A percentile compares a stretch with the other conserved stretches of the same genome.
phyloP scores from a whole-genome alignment of 2,329 filamentous ascomycete species.

The Pyrenochaeta sp. region DNA sequence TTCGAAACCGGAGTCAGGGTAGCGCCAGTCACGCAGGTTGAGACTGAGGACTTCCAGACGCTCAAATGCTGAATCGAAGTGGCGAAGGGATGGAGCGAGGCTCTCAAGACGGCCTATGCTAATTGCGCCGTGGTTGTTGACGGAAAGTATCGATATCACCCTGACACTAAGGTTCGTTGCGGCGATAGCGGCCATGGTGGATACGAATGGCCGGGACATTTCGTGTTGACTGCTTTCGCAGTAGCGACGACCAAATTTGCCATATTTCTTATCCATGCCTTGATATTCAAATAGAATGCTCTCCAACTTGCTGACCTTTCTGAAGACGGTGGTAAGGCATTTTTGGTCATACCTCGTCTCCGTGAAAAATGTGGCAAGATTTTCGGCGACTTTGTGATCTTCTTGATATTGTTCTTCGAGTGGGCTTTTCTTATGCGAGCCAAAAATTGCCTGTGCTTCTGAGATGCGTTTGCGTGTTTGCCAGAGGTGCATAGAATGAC shows the following conservation, averaged over 20 bases:
- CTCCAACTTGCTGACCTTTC: constrained; percentile 9
- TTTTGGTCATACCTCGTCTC: constrained; percentile 37
- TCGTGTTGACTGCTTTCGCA: constrained; percentile 36
- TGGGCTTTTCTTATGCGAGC: not conserved
- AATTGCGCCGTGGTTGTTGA: constrained; percentile 22
- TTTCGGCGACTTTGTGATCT: constrained; percentile 15
- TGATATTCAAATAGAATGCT: constrained; percentile 18
- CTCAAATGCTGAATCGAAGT: constrained; percentile 22
- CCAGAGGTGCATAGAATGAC: constrained; percentile 34
- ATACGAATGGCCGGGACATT: constrained; percentile 39
- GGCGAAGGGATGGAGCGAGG: constrained; percentile 19
- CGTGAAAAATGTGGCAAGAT: constrained; percentile 30
- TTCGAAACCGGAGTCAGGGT: constrained; percentile 32
- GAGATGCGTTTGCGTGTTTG: constrained; percentile 17
- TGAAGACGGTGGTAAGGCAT: constrained; percentile 25
- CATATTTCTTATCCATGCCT: constrained; percentile 24
- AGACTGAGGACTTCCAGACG: constrained; percentile 27
- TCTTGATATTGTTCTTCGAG: constrained; percentile 8
- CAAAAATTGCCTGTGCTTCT: constrained; percentile 12
- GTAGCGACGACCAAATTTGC: constrained; percentile 25
- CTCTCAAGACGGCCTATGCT: constrained; percentile 32
- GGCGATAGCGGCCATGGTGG: constrained; percentile 31
- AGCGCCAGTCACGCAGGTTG: constrained; percentile 41
- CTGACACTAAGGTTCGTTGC: constrained; percentile 16
- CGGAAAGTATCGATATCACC: constrained; percentile 10